phyloP scores from a whole-genome alignment of 2,329 filamentous ascomycete species.

The Fusarium sp. region DNA sequence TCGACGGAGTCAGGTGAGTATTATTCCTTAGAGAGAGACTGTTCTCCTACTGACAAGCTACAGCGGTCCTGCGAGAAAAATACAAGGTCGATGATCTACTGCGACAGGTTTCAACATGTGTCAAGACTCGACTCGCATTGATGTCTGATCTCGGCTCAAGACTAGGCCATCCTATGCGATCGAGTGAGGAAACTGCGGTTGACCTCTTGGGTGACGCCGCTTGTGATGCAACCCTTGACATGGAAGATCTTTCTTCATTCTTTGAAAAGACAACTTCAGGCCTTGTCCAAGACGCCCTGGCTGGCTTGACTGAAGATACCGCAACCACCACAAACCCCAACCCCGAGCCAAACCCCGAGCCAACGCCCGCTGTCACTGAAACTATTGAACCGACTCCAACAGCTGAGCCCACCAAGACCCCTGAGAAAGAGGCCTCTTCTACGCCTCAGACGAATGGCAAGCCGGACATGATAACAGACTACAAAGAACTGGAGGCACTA shows the following conservation, averaged over 20 bases:
- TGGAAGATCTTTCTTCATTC: slow-evolving; percentile 57
- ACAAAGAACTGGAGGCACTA: slow-evolving; percentile 57
- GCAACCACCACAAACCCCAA: background rate
- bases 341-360: slow-evolving; percentile 37
- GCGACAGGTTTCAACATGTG: slow-evolving; percentile 49
- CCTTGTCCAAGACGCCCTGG: slow-evolving; percentile 55
- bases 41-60: slow-evolving; percentile 24
- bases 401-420: slow-evolving; percentile 42
- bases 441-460: slow-evolving; percentile 47
- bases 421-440: slow-evolving; percentile 39
- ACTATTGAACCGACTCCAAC: slow-evolving; percentile 30
- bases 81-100: slow-evolving; percentile 56
- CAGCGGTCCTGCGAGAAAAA: slow-evolving; percentile 50
- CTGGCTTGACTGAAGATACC: slow-evolving; percentile 50
- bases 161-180: slow-evolving; percentile 52
- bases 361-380: slow-evolving; percentile 30
- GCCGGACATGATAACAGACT: slow-evolving; percentile 52
- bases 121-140: slow-evolving; percentile 50
- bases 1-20: slow-evolving; percentile 47
- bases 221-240: slow-evolving; percentile 50
- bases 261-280: slow-evolving; percentile 57
- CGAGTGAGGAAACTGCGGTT: slow-evolving; percentile 42
- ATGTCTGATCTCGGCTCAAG: slow-evolving; percentile 50
- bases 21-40: background rate
- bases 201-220: slow-evolving; percentile 45